Percentiles rank a stretch among this genome's conserved stretches.
Conservation (phyloP, 768 basidiomycete species). For the Termitomyces heimii region DNA sequence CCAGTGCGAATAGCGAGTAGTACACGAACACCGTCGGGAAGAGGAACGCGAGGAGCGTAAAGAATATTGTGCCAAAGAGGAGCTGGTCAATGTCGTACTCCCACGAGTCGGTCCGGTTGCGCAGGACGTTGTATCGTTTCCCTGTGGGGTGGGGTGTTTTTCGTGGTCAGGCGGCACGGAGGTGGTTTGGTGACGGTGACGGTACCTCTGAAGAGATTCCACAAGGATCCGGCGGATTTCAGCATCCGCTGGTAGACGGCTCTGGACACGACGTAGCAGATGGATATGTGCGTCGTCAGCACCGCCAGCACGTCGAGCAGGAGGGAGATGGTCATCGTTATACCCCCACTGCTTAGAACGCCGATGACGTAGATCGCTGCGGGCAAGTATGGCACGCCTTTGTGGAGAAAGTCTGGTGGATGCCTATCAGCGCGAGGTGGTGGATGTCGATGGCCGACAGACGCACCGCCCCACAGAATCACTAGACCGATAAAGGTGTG, state of each 20-base stretch:
- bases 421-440: not conserved
- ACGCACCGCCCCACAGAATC: constrained; percentile 68
- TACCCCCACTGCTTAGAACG: constrained; percentile 35
- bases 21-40: constrained; percentile 86
- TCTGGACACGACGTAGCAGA: constrained; percentile 62
- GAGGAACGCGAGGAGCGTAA: constrained; percentile 60
- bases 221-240: constrained; percentile 57
- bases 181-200: too few species aligned
- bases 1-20: constrained; percentile 74
- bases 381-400: constrained; percentile 22
- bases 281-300: constrained; percentile 65
- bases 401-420: constrained; percentile 19
- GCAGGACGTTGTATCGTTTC: constrained; percentile 81
- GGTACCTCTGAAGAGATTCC: constrained; percentile 91
- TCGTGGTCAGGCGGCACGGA: not conserved
- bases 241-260: constrained; percentile 58
- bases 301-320: constrained; percentile 60
- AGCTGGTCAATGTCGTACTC: constrained; percentile 92
- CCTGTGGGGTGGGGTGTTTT: constrained; percentile 58
- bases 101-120: constrained; percentile 86
- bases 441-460: not conserved
- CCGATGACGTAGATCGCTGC: constrained; percentile 29
- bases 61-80: constrained; percentile 87
- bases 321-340: constrained; percentile 64
- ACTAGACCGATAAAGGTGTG: constrained; percentile 62